Percentiles rank a stretch among this genome's conserved stretches.
Conservation (phyloP, 306 rosid genomes). For the Medicago lupulina region DNA sequence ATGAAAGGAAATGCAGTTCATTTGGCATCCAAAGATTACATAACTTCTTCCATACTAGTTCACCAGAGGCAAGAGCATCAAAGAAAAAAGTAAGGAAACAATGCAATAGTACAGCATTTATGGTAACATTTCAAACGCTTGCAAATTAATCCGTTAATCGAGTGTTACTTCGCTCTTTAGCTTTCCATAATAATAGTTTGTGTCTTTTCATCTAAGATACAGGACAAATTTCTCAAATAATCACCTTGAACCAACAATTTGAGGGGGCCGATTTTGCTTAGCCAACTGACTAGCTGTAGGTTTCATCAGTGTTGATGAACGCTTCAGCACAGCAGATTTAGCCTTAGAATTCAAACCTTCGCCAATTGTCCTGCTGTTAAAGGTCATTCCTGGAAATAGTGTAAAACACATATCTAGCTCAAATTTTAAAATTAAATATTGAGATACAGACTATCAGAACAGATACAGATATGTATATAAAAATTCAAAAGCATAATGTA, state of each 20-base stretch:
- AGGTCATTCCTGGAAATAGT: constrained; percentile 59
- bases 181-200: constrained; percentile 13
- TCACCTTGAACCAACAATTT: constrained; percentile 69
- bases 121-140: constrained; percentile 33
- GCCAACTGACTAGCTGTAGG: constrained; percentile 96
- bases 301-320: constrained; percentile 90
- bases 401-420: constrained; percentile 34
- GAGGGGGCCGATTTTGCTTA: constrained; percentile 64
- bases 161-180: constrained; percentile 13
- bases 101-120: constrained; percentile 16
- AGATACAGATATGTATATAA: background rate
- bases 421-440: background rate
- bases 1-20: constrained; percentile 32
- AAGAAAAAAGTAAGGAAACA: constrained; percentile 28
- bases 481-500: background rate
- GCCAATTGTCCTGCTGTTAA: constrained; percentile 46
- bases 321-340: constrained; percentile 52
- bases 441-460: background rate
- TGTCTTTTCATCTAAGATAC: constrained; percentile 21
- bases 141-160: constrained; percentile 25
- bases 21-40: constrained; percentile 39
- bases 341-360: constrained; percentile 49
- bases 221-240: constrained; percentile 37
- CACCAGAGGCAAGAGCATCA: constrained; percentile 23
- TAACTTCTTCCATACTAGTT: constrained; percentile 21